Conservation (phyloP, 345 rosid species). For the Hypericum perforatum region DNA sequence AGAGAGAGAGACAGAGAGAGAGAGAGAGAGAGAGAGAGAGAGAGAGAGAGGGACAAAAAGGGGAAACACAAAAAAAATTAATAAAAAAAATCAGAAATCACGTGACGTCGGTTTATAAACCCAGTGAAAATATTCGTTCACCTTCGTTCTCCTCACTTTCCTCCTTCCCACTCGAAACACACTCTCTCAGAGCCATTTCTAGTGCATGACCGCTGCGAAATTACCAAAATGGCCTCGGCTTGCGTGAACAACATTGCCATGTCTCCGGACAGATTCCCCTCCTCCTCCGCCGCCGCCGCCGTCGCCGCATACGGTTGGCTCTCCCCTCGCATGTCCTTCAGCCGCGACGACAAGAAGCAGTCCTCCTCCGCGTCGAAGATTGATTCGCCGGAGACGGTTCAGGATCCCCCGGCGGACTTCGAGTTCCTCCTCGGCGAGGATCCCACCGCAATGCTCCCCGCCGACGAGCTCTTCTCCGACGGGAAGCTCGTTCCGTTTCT, state of each 20-base stretch:
- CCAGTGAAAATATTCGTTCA: too few relatives aligned
- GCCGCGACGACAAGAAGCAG: constrained; percentile 30
- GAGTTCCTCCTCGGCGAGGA: constrained; percentile 72
- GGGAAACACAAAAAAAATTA: too few relatives aligned
- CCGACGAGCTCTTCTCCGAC: constrained; percentile 83
- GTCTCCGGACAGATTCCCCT: constrained; percentile 51
- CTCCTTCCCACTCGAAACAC: too few relatives aligned
- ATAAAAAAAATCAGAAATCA: too few relatives aligned
- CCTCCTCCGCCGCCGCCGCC: constrained; percentile 17
- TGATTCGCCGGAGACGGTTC: constrained; percentile 7
- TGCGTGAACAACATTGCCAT: constrained; percentile 60
- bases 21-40: too few relatives aligned
- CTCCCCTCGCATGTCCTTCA: constrained; percentile 52
- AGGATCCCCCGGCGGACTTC: constrained; percentile 46
- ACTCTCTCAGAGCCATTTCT: too few relatives aligned
- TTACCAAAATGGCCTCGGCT: constrained; percentile 57
- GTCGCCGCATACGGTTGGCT: constrained; percentile 43
- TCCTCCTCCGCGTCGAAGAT: too few relatives aligned
- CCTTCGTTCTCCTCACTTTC: too few relatives aligned
- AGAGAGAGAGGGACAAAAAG: too few relatives aligned
- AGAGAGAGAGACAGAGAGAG: too few relatives aligned
- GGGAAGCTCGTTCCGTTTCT: constrained; percentile 82
- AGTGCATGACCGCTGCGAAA: too few relatives aligned
- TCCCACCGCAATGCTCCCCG: constrained; percentile 77
- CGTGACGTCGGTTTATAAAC: too few relatives aligned